Evolutionary conservation across 768 basidiomycete species (phyloP), one percentile per base, ranked within the genome.

Genomic region (Gyrodon lividus): DNA sequence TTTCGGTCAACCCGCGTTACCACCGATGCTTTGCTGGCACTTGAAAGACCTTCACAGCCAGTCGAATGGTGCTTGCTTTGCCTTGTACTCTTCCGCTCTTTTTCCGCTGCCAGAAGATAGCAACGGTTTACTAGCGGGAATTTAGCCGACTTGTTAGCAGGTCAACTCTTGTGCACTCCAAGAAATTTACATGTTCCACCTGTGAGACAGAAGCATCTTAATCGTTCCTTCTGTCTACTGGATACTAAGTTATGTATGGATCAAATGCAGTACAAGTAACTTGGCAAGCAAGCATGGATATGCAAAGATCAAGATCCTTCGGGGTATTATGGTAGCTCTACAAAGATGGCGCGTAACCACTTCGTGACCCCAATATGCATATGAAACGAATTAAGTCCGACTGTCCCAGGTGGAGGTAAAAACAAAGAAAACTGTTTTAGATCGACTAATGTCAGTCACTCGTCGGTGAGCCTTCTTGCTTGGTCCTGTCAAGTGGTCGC

Each of bases 281-380:
- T 28, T 28, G 28, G 8, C 28, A 28, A 28, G 28, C 28, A 26
- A 26, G 30, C 30, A 20, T 38, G 31, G 24, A 30, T 37, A 37
- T 47, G 46, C 37, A 46, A 40, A 13, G 35, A 28, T n/a, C 50
- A 52, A 55, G 51, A 46, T 48, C 43, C 46, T 53, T 50, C 38
- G 46, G 46, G 26, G 23, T 58, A 60, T 60, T 59, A 63, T 53
- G 53, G 51, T 22, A 48, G 56, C 51, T 61, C 48, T 66, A 63
- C 14, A 44, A 47, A 23, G 41, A 41, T 42, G 51, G 22, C 46
- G 48, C 51, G 43, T 62, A 52, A 50, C 42, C 41, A 47, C 52
- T n/a, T 39, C 52, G 23, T 47, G 20, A 51, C 31, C 28, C 51
- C 48, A 33, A 39, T 4, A 45, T 48, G 50, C 38, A 42, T 20